phyloP scores from a whole-genome alignment of 2,329 filamentous ascomycete species.

The Neopestalotiopsis sp. region DNA sequence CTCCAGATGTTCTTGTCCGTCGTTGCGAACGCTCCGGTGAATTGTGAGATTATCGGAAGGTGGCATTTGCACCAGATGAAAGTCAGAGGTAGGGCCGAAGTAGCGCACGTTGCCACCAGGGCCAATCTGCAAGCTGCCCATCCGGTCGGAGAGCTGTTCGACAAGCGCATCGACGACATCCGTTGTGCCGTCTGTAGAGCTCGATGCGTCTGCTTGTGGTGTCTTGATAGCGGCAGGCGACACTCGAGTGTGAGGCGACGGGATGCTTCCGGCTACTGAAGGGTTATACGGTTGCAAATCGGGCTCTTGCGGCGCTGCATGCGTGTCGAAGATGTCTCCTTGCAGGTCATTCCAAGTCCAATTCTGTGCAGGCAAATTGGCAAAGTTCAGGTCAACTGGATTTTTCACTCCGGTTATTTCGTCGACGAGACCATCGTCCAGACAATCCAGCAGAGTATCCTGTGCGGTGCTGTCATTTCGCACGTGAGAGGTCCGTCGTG shows the following conservation, averaged over 20 bases:
- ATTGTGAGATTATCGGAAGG: conserved; percentile 29
- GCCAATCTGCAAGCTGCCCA: conserved; percentile 32
- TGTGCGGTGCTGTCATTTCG: neutral
- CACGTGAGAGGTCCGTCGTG: neutral
- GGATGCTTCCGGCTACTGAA: neutral
- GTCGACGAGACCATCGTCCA: neutral
- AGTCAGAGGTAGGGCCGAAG: conserved; percentile 35
- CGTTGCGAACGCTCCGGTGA: conserved; percentile 31
- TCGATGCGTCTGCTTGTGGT: neutral
- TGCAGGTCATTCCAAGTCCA: neutral
- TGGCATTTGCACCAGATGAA: conserved; percentile 33
- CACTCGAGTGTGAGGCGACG: neutral
- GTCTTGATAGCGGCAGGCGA: neutral
- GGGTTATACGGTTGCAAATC: neutral
- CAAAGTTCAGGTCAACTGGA: neutral
- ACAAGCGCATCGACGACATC: conserved; percentile 32
- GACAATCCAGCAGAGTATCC: neutral
- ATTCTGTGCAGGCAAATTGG: neutral
- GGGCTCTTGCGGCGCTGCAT: neutral
- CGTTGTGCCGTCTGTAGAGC: neutral
- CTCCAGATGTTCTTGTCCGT: conserved; percentile 32
- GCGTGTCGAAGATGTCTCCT: neutral
- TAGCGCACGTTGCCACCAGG: conserved; percentile 30
- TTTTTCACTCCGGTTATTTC: neutral
- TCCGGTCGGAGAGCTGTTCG: conserved; percentile 33